Base-by-base conservation (phyloP, 2,329 filamentous ascomycete species). In the Alternaria hordeiaustralica region DNA sequence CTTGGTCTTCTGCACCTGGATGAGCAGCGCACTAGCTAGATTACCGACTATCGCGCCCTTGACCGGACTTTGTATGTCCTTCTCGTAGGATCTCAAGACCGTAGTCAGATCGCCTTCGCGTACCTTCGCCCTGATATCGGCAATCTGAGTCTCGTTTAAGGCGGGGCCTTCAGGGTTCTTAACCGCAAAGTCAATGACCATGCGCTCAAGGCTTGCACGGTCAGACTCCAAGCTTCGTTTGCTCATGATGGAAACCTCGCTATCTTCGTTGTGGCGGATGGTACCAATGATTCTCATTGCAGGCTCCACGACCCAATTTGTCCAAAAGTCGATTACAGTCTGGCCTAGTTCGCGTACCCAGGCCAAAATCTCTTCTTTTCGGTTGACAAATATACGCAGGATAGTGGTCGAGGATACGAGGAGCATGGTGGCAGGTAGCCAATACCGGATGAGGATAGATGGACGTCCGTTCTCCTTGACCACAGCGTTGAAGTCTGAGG, bases 1-100 rank as follows among this genome's bases (percentile, higher is more conserved):
- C 83, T 99, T 99, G 21, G 96, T 98, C 85, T 99, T 99, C 76
- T 99, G 96, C 41, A 99, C 90, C 77, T 99, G 96, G 59, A 99
- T 98, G 47, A 99, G 85, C 26, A 99, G 87, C 5, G 95, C 94
- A 55, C 95, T 90, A 36, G 98, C 87, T 26, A 99, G 86, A 73
- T 98, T 95, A 11, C 96, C 96, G 28, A 89, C 88, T 18, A 99
- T 81, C 0, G 94, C 92, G 8, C 95, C 94, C 58, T 90, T 85
- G 64, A 99, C 89, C 1, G 96, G 96, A 50, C 85, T 91, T 56
- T 91, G 88, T 45, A 99, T 84, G 71, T 97, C 95, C 75, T 91
- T 90, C 77, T 99, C 96, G 77, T 97, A 99, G 0, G 95, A 96
- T 71, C 87, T 91, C 20, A 99, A 85, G 1, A 99, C 93, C 0